Evolutionary conservation across 2,329 filamentous ascomycete species (phyloP).

Genomic region (Fonsecaea monophora): DNA sequence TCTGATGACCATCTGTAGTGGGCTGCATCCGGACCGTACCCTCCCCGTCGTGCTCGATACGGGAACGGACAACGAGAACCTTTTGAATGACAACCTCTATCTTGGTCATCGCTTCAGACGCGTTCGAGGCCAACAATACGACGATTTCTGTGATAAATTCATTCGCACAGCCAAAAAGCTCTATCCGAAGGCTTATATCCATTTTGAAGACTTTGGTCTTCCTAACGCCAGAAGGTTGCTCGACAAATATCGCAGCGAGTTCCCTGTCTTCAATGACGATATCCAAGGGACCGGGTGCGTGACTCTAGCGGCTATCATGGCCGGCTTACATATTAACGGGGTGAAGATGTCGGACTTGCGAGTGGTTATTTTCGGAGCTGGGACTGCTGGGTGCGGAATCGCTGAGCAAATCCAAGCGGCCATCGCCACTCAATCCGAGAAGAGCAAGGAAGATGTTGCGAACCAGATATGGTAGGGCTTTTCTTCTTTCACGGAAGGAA

Average conservation of each 20-base stretch:
- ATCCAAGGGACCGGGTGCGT: constrained; percentile 89
- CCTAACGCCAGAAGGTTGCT: constrained; percentile 76
- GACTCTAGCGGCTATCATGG: constrained; percentile 80
- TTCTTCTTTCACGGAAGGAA: neutral
- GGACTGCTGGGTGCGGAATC: constrained; percentile 82
- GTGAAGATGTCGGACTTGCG: constrained; percentile 71
- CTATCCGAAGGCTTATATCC: constrained; percentile 81
- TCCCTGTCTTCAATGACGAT: constrained; percentile 90
- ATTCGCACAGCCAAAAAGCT: constrained; percentile 70
- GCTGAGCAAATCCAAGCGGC: constrained; percentile 84
- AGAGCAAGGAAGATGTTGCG: constrained; percentile 74
- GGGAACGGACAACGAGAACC: constrained; percentile 78
- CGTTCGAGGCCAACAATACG: constrained; percentile 73
- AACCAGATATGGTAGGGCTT: constrained; percentile 68
- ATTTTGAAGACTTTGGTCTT: constrained; percentile 89
- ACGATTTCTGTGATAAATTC: constrained; percentile 77
- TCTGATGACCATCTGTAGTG: constrained; percentile 84
- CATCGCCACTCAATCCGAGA: constrained; percentile 71
- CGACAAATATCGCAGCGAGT: constrained; percentile 73
- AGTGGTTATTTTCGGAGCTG: constrained; percentile 79
- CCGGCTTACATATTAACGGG: constrained; percentile 72
- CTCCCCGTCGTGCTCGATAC: constrained; percentile 84
- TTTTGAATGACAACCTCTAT: constrained; percentile 79
- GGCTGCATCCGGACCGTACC: constrained; percentile 78
- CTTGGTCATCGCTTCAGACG: constrained; percentile 74